Base-by-base conservation (phyloP, 2,329 filamentous ascomycete species). In the Fusarium sp. region DNA sequence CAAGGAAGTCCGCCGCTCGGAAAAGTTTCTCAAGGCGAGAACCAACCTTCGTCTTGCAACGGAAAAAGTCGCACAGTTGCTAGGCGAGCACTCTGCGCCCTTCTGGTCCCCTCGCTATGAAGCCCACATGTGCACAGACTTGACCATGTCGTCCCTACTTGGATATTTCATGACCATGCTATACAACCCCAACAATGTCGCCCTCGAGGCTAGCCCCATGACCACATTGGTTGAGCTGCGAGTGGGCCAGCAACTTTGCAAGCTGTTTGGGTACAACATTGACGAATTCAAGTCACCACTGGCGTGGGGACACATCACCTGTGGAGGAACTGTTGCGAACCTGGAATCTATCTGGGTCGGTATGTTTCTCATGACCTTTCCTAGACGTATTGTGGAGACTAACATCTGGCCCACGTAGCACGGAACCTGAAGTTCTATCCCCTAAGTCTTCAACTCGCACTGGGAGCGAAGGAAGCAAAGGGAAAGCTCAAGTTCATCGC, bases 151-250 rank as follows among this genome's bases (percentile, higher is more conserved):
- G 0, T 80, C 82, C 1, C 62, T 86, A 4, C 78, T 87, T 4
- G 85, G 85, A 1, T 87, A 87, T 72, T 84, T 87, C 31, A 85
- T 85, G 80, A 85, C 85, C 0, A 87, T 87, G 85, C 37, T 88
- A 27, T 87, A 86, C 67, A 87, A 88, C 57, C 85, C 86, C 0
- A 88, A 88, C 78, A 88, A 87, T 39, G 83, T 87, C 2, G 80
- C 85, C 1, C 73, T 86, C 0, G 86, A 88, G 67, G 85, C 83
- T 1, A 87, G 84, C 48, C 86, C 86, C 1, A 71, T 87, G 14
- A 84, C 84, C 0, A 87, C 85, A 0, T 65, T 85, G 4, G 81
- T 84, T 5, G 86, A 88, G 69, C 82, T 85, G 6, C 79, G 83
- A 43, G 85, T 85, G 2, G 86, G 86, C 1, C 75, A 86, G 64